These are phyloP conservation scores for Darksidea phi DNA, from an alignment of 495 filamentous ascomycete genomes.

Conservation along the genomic window DNA sequence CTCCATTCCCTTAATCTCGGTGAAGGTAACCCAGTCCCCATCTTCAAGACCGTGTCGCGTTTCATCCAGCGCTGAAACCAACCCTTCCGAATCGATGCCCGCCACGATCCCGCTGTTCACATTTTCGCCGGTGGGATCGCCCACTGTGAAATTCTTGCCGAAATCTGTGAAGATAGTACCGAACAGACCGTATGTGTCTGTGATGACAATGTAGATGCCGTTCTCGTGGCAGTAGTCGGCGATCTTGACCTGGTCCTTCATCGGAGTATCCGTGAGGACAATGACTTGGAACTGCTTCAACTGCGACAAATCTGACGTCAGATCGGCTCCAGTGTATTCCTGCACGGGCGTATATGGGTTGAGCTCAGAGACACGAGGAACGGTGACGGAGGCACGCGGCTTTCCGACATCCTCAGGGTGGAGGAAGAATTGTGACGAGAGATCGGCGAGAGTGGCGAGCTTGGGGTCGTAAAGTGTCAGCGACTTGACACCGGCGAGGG, in stretches of 20 bases:
- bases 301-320: constrained; percentile 68
- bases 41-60: constrained; percentile 93
- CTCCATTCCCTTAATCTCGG: constrained; percentile 92
- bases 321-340: constrained; percentile 63
- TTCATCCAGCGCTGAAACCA: constrained; percentile 94
- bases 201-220: constrained; percentile 81
- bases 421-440: constrained; percentile 97
- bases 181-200: constrained; percentile 91
- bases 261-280: constrained; percentile 79
- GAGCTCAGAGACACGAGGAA: constrained; percentile 85
- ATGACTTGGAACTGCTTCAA: constrained; percentile 88
- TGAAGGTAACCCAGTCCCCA: constrained; percentile 94
- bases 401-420: constrained; percentile 85
- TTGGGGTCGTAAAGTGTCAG: constrained; percentile 84
- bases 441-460: constrained; percentile 77
- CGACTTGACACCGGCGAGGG: constrained; percentile 89
- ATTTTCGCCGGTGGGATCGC: constrained; percentile 88
- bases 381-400: constrained; percentile 80
- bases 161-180: constrained; percentile 97
- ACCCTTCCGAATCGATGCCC: constrained; percentile 77
- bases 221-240: constrained; percentile 92
- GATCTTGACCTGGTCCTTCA: constrained; percentile 75
- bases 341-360: constrained; percentile 93
- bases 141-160: constrained; percentile 84
- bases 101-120: constrained; percentile 87